A percentile compares a stretch with the other conserved stretches of the same genome.
Conservation (phyloP, 129 eudicot species). For the Chrysanthemum lavandulifolium region DNA sequence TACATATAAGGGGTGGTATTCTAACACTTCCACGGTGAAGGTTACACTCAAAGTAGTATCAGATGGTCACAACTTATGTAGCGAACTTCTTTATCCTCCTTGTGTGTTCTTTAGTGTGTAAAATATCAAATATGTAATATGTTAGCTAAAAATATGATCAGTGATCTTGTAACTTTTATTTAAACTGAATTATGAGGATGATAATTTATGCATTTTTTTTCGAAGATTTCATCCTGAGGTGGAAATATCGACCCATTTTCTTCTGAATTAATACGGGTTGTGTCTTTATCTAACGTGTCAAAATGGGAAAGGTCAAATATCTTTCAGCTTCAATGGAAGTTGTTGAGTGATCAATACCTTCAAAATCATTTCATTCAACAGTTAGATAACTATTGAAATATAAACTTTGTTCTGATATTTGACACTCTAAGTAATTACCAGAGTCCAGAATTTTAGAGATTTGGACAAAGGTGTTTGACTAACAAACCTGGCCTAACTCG, state of each 20-base stretch:
- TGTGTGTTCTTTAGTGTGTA: neutral
- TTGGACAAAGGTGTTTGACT: constrained; percentile 1
- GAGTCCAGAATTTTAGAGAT: neutral
- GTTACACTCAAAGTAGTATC: too few relatives aligned
- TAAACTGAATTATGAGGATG: neutral
- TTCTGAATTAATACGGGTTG: neutral
- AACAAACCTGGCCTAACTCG: neutral
- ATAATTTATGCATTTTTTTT: neutral
- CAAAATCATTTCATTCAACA: neutral
- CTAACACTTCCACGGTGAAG: too few relatives aligned
- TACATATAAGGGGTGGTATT: too few relatives aligned
- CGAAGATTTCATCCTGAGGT: neutral
- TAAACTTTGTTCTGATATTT: neutral
- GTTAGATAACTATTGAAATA: neutral
- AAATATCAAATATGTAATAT: neutral
- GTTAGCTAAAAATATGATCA: neutral
- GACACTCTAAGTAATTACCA: neutral
- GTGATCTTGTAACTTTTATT: constrained; percentile 1
- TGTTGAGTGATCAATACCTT: neutral
- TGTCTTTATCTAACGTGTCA: neutral
- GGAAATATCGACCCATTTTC: neutral
- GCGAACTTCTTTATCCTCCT: neutral
- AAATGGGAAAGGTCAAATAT: neutral
- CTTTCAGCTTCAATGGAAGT: too few relatives aligned
- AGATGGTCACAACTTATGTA: neutral